Conservation (phyloP, 164 flowering plant species). For the Liriodendron chinense region DNA sequence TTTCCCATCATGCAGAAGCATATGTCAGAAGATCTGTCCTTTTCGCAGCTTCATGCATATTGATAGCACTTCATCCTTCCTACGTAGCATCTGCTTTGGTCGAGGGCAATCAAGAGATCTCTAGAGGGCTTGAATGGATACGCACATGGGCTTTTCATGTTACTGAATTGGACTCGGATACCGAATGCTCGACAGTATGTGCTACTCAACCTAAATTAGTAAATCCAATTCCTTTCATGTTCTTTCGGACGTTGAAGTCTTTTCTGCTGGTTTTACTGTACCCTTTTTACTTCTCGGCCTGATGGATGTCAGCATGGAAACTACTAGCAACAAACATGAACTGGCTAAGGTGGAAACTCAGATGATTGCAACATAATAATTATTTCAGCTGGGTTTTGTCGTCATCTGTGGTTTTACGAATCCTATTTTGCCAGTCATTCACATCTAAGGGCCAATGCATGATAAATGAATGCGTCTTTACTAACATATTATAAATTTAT, state of each 20-base stretch:
- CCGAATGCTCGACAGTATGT: constrained; percentile 79
- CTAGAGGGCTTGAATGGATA: constrained; percentile 88
- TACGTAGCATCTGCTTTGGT: constrained; percentile 68
- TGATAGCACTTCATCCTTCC: constrained; percentile 87
- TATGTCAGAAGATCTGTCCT: constrained; percentile 87
- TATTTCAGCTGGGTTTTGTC: too few species aligned
- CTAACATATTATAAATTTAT: too few species aligned
- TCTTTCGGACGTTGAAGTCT: background rate
- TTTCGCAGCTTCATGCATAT: constrained; percentile 74
- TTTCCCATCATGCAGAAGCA: constrained; percentile 77
- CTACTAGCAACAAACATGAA: background rate
- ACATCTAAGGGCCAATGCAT: too few species aligned
- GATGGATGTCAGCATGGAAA: background rate
- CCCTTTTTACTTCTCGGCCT: background rate
- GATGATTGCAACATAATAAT: too few species aligned
- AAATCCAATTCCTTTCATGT: background rate
- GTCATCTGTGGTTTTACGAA: too few species aligned
- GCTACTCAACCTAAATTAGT: constrained; percentile 2
- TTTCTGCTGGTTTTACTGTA: background rate
- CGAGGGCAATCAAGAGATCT: constrained; percentile 70
- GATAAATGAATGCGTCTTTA: too few species aligned
- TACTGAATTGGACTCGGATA: constrained; percentile 78
- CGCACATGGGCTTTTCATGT: constrained; percentile 79
- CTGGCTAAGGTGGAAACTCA: too few species aligned
- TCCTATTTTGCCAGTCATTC: too few species aligned